Conservation (phyloP, 1,139 yeast species). For the Blastobotrys proliferans region DNA sequence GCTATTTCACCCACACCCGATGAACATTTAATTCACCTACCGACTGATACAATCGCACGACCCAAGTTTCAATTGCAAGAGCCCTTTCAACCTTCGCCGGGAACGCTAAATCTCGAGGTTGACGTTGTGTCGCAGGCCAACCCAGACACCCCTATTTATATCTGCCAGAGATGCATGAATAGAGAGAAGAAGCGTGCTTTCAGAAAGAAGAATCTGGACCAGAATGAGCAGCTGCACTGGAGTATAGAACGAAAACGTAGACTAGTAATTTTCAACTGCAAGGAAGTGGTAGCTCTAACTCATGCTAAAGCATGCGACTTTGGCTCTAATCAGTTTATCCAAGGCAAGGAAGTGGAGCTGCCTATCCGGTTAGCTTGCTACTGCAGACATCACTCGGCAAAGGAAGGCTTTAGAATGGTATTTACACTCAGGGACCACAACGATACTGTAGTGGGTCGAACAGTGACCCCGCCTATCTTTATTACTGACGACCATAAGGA, state of each 20-base stretch:
- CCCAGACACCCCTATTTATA: slow-evolving; percentile 55
- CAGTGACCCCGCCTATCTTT: slow-evolving; percentile 69
- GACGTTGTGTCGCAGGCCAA: slow-evolving; percentile 39
- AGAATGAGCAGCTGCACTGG: slow-evolving; percentile 71
- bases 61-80: slow-evolving; percentile 63
- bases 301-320: slow-evolving; percentile 24
- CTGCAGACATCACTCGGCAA: slow-evolving; percentile 89
- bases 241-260: slow-evolving; percentile 68
- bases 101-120: slow-evolving; percentile 34
- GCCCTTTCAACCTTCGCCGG: slow-evolving; percentile 33
- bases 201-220: slow-evolving; percentile 61
- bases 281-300: slow-evolving; percentile 76
- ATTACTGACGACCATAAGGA: slow-evolving; percentile 90
- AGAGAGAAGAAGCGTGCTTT: slow-evolving; percentile 93
- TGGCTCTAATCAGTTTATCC: slow-evolving; percentile 22
- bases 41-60: slow-evolving; percentile 82
- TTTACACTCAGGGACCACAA: slow-evolving; percentile 61
- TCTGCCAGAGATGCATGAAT: slow-evolving; percentile 82
- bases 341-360: slow-evolving; percentile 55
- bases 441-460: slow-evolving; percentile 66
- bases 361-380: slow-evolving; percentile 90
- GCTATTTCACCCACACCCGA: slow-evolving; percentile 72
- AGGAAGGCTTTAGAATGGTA: slow-evolving; percentile 71
- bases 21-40: slow-evolving; percentile 68
- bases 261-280: slow-evolving; percentile 85